Evolutionary conservation across 2,329 filamentous ascomycete species (phyloP), one percentile per base, ranked within the genome.

Genomic region (Lachnellula hyalina): DNA sequence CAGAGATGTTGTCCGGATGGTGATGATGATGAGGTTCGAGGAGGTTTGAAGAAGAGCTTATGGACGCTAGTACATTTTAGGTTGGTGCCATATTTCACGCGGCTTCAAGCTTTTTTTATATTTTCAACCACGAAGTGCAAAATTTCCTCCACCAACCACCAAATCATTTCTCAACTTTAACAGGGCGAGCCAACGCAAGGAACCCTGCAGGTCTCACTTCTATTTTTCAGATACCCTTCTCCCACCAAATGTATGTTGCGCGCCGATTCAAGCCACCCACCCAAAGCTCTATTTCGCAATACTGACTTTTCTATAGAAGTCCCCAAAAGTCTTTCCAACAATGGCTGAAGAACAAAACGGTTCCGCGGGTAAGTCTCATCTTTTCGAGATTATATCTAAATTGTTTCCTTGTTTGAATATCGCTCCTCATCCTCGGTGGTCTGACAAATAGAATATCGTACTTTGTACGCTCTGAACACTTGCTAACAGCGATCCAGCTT

Each of bases 151-250:
- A 52, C 38, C 36, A 50, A 44, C 45, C 35, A 41, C 55, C 49
- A 48, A 48, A 47, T 42, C 23, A 53, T 35, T 57, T 51, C 51
- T 47, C 46, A 41, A 51, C 60, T 62, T 63, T 62, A 71, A 73
- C 65, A 80, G 78, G 78, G 78, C 78, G 78, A 81, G 77, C 78
- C 75, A 80, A 77, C 76, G 78, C 78, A 81, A 80, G 77, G 78
- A 81, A 81, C 78, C 78, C 78, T 81, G 78, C 55, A 44, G 59
- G 45, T 56, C 59, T 49, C 23, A 53, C 34, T 45, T 25, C 42
- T 19, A 41, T 40, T 52, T 52, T 21, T 21, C 21, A 6, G 41
- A 14, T 17, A 35, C 21, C 50, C 35, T 42, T 50, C 21, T 12
- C 38, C 8, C 11, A 47, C 28, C 23, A 45, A 57, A 53, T 17